These are phyloP conservation scores for Pleurotus eryngii DNA, from an alignment of 768 basidiomycete genomes.

Conservation along the genomic window DNA sequence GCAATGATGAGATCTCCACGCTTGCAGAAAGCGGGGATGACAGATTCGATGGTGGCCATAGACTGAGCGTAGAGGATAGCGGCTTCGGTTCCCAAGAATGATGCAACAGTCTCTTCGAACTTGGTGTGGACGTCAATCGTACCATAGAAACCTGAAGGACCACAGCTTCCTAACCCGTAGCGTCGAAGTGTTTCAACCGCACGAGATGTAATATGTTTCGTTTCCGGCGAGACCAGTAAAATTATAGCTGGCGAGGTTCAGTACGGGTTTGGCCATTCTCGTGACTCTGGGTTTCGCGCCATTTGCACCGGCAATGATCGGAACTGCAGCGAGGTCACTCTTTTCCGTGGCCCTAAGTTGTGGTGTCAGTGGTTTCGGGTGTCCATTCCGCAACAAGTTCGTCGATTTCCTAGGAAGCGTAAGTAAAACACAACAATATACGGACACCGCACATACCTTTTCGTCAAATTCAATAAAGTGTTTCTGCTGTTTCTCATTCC, in stretches of 20 bases:
- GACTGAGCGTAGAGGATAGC: constrained; percentile 93
- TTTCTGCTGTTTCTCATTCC: constrained; percentile 79
- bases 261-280: constrained; percentile 66
- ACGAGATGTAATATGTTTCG: constrained; percentile 77
- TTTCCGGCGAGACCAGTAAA: constrained; percentile 89
- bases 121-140: constrained; percentile 92
- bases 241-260: constrained; percentile 89
- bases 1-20: constrained; percentile 98
- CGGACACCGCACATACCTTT: constrained; percentile 53
- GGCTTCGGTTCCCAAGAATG: constrained; percentile 86
- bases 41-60: constrained; percentile 87
- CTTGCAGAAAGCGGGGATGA: constrained; percentile 97
- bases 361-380: constrained; percentile 74
- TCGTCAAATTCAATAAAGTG: constrained; percentile 90
- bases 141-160: constrained; percentile 96
- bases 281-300: constrained; percentile 81
- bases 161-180: constrained; percentile 94
- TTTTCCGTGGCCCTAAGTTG: constrained; percentile 59
- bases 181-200: constrained; percentile 82
- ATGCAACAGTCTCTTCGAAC: constrained; percentile 84
- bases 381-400: constrained; percentile 95
- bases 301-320: constrained; percentile 74
- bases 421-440: neutral
- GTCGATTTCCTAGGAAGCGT: constrained; percentile 75
- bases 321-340: constrained; percentile 69